Percentiles rank a stretch among this genome's conserved stretches.
Evolutionary conservation across 2,329 filamentous ascomycete species (phyloP).

Genomic region (Ramularia endophylla): DNA sequence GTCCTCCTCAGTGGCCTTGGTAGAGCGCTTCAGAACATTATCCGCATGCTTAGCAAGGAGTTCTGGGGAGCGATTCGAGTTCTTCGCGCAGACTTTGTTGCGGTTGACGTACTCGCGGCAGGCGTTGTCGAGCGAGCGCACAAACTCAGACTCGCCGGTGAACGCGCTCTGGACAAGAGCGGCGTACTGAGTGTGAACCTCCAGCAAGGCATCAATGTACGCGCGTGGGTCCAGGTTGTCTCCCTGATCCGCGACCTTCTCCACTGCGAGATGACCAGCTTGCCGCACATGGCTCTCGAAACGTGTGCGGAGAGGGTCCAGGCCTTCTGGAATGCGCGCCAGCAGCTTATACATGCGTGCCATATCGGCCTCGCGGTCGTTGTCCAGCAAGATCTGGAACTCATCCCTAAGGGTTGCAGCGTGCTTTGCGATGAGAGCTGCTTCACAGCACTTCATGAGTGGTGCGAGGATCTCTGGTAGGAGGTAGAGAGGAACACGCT

Average conservation of each 20-base stretch:
- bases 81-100: conserved; percentile 91
- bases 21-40: conserved; percentile 84
- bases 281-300: conserved; percentile 93
- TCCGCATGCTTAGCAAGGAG: conserved; percentile 94
- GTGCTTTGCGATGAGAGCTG: conserved; percentile 84
- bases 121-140: conserved; percentile 90
- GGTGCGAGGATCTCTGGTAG: conserved; percentile 81
- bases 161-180: conserved; percentile 88
- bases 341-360: conserved; percentile 93
- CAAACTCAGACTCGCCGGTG: conserved; percentile 93
- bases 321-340: conserved; percentile 79
- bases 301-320: conserved; percentile 77
- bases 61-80: conserved; percentile 90
- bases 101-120: conserved; percentile 98
- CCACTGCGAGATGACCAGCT: conserved; percentile 78
- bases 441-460: conserved; percentile 81
- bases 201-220: conserved; percentile 85
- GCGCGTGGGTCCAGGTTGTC: conserved; percentile 93
- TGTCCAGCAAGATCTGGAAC: conserved; percentile 89
- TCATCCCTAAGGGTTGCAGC: conserved; percentile 83
- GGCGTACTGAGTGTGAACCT: conserved; percentile 91
- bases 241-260: conserved; percentile 82
- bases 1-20: conserved; percentile 85
- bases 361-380: conserved; percentile 92
- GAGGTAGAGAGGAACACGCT: conserved; percentile 84